These are phyloP conservation scores for Geranium incanum DNA, from an alignment of 441 rosid genomes.

Conservation along the genomic window DNA sequence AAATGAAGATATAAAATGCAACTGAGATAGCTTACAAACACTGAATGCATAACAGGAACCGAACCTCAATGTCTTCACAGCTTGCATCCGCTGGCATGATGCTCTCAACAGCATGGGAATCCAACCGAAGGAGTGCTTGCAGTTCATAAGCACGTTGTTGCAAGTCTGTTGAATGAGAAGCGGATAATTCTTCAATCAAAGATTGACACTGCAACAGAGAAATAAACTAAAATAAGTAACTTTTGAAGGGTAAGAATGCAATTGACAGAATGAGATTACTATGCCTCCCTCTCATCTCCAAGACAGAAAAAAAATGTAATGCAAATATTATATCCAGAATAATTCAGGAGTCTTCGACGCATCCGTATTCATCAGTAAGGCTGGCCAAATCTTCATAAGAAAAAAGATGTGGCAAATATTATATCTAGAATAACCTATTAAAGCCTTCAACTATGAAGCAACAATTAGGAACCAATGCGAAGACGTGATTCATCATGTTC, in stretches of 20 bases:
- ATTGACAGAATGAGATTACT: neutral
- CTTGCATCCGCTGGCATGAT: constrained; percentile 88
- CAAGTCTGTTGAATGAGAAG: constrained; percentile 92
- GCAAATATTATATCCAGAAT: too few relatives aligned
- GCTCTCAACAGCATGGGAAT: constrained; percentile 53
- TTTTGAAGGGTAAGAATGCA: neutral
- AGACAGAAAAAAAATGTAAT: too few relatives aligned
- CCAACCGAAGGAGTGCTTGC: constrained; percentile 60
- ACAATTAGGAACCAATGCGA: too few relatives aligned
- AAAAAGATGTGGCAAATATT: too few relatives aligned
- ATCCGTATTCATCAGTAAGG: neutral
- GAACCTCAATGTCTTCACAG: constrained; percentile 92
- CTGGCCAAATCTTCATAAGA: too few relatives aligned
- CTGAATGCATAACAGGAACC: neutral
- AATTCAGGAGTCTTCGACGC: neutral
- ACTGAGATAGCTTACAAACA: constrained; percentile 3
- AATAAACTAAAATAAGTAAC: neutral
- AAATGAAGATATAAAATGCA: neutral
- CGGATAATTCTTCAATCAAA: constrained; percentile 74
- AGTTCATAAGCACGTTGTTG: constrained; percentile 98
- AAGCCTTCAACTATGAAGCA: too few relatives aligned
- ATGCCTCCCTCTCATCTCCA: neutral
- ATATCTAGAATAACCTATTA: too few relatives aligned
- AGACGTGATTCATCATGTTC: too few relatives aligned
- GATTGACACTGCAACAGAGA: constrained; percentile 71